phyloP scores from a whole-genome alignment of 2,329 filamentous ascomycete genomes.

The Diplodia corticola region DNA sequence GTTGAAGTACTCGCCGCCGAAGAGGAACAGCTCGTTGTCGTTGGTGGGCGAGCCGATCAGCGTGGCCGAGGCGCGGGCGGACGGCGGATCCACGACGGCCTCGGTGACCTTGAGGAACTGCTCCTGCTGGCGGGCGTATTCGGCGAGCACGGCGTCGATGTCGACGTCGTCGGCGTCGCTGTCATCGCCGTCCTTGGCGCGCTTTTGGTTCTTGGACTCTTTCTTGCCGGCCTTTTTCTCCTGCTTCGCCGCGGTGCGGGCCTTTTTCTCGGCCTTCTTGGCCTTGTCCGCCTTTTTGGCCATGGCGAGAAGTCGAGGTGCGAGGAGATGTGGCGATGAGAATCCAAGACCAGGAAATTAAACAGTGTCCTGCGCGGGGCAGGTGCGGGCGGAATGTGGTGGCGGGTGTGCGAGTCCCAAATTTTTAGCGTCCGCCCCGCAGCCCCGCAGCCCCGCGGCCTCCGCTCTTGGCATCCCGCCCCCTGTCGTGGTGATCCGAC shows the following conservation, averaged over 20 bases:
- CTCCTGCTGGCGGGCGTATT: conserved; percentile 89
- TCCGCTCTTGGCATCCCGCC: conserved; percentile 9
- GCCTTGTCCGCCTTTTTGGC: conserved; percentile 53
- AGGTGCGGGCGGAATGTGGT: not conserved
- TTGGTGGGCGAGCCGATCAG: conserved; percentile 84
- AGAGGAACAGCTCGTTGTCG: conserved; percentile 83
- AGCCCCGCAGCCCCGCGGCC: not conserved
- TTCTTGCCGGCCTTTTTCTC: conserved; percentile 74
- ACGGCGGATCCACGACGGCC: conserved; percentile 68
- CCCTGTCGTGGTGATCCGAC: not conserved
- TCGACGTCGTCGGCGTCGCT: conserved; percentile 92
- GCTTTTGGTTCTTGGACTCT: conserved; percentile 78
- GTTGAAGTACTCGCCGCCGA: conserved; percentile 95
- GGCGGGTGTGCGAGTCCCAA: not conserved
- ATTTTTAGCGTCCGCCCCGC: conserved; percentile 16
- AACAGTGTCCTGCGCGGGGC: no score
- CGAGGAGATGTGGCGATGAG: not conserved
- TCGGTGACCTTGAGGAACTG: conserved; percentile 94
- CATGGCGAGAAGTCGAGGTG: conserved; percentile 37
- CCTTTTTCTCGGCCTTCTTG: conserved; percentile 56
- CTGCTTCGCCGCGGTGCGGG: conserved; percentile 68
- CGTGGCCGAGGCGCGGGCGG: conserved; percentile 75
- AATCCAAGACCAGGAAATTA: not conserved
- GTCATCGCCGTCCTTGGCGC: conserved; percentile 69
- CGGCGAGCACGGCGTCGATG: conserved; percentile 87